These are phyloP conservation scores for Dictyostelium intermedium DNA, from an alignment of 78 protist genomes.

Conservation along the genomic window DNA sequence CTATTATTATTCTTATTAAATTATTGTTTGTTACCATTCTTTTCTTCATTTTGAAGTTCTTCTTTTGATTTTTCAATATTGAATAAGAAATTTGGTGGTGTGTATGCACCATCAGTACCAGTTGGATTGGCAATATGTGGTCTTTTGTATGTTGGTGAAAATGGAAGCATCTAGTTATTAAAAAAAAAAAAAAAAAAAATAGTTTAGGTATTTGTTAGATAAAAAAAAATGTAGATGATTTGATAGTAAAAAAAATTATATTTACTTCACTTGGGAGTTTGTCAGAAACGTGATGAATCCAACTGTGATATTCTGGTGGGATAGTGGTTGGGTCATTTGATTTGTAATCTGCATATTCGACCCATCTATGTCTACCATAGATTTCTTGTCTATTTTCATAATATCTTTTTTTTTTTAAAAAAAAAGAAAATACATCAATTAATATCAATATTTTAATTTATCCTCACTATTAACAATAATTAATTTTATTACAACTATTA, in stretches of 20 bases:
- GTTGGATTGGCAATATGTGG: constrained; percentile 69
- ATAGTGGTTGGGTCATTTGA: constrained; percentile 29
- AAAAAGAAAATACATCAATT: background rate
- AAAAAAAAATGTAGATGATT: background rate
- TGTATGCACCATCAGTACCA: constrained; percentile 73
- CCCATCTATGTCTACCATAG: constrained; percentile 80
- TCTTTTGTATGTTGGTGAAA: constrained; percentile 67
- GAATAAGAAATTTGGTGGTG: constrained; percentile 68
- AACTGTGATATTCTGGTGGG: constrained; percentile 70
- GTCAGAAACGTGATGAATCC: constrained; percentile 61
- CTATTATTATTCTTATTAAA: background rate
- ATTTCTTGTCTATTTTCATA: constrained; percentile 42
- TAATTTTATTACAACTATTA: no score
- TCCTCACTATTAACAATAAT: no score
- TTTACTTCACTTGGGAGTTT: constrained; percentile 49
- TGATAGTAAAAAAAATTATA: background rate
- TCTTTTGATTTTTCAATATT: constrained; percentile 58
- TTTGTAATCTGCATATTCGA: constrained; percentile 32
- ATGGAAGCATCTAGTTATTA: background rate
- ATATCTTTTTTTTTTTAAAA: background rate
- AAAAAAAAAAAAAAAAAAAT: background rate
- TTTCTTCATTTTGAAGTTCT: constrained; percentile 26
- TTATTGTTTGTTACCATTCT: background rate
- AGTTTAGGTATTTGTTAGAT: background rate
- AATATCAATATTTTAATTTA: background rate